phyloP scores from a whole-genome alignment of 116 monocot genomes.

The Thalassia testudinum region DNA sequence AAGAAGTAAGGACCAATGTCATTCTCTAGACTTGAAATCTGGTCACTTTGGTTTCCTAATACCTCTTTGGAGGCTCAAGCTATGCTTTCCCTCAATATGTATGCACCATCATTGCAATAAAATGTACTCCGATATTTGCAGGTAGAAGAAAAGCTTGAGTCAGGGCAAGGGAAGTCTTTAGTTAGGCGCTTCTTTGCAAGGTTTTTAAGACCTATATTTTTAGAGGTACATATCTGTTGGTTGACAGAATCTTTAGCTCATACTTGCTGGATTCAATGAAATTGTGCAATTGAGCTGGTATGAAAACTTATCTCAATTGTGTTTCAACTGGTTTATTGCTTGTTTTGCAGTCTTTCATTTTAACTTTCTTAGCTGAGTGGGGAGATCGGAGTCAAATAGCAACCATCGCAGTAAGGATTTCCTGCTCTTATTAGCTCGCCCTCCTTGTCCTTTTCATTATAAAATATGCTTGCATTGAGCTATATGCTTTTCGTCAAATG shows the following conservation, averaged over 20 bases:
- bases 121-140: no score
- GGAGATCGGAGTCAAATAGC: constrained; percentile 98
- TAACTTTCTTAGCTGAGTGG: constrained; percentile 98
- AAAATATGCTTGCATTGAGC: no score
- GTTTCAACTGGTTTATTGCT: constrained; percentile 4
- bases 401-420: constrained; percentile 78
- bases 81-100: not conserved
- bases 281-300: no score
- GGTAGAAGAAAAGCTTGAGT: constrained; percentile 97
- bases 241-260: no score
- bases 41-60: no score
- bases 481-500: no score
- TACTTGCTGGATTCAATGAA: no score
- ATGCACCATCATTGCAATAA: no score
- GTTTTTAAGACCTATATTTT: constrained; percentile 93
- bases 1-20: constrained; percentile 56
- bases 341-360: constrained; percentile 79
- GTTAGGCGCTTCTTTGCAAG: constrained; percentile 79
- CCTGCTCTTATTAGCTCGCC: not conserved
- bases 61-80: no score
- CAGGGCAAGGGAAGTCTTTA: constrained; percentile 73
- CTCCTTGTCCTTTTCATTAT: not conserved
- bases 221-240: constrained; percentile 46
- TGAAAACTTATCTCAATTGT: no score
- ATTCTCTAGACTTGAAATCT: no score